Evolutionary conservation across 2,329 filamentous ascomycete genomes (phyloP).

Genomic region (Colletotrichum coccodes): DNA sequence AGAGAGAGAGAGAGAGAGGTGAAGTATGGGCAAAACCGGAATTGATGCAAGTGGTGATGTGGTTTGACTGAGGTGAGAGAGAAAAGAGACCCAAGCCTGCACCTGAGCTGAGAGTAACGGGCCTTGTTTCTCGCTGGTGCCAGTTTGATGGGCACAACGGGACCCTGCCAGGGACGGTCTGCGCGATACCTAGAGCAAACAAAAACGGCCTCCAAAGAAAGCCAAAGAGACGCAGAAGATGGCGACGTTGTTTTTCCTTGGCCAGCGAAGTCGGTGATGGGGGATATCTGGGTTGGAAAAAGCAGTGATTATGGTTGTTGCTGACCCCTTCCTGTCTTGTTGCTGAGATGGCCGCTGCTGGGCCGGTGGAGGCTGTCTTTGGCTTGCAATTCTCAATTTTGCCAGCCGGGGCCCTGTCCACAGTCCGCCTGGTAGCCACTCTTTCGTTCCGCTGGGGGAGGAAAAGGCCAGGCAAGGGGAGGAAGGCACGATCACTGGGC

Average conservation of each 20-base stretch:
- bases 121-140: not conserved
- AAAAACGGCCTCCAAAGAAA: not conserved
- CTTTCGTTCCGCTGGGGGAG: not conserved
- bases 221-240: not conserved
- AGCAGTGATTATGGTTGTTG: not conserved
- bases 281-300: conserved; percentile 22
- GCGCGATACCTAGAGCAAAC: conserved; percentile 1
- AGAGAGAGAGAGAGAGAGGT: conserved; percentile 1
- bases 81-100: not conserved
- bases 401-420: conserved; percentile 9
- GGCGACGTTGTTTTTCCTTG: conserved; percentile 19
- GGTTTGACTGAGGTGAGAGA: conserved; percentile 24
- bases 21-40: conserved; percentile 26
- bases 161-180: not conserved
- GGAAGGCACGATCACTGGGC: conserved; percentile 2
- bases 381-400: conserved; percentile 12
- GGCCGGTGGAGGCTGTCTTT: not conserved
- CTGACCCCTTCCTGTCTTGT: conserved; percentile 27
- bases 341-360: conserved; percentile 18
- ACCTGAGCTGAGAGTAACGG: conserved; percentile 1
- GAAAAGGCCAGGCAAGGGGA: conserved; percentile 2
- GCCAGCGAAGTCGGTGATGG: not conserved
- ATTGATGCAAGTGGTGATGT: conserved; percentile 33
- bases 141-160: not conserved
- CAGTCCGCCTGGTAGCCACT: not conserved